Base-by-base conservation (phyloP, 441 rosid species). In the Theobroma grandiflorum region DNA sequence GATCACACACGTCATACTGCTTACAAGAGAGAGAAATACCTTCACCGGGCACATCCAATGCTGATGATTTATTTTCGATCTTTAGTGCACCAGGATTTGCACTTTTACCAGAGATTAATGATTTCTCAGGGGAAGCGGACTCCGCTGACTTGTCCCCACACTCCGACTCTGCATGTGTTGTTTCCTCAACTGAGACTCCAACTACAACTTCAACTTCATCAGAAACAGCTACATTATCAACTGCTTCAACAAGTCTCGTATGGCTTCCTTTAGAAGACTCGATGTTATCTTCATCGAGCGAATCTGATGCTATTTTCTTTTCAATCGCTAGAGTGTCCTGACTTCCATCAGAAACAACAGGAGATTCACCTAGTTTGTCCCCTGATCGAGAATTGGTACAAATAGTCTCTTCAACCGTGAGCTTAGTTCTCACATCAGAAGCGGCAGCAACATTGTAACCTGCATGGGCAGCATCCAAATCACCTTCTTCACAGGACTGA, bases 261-360 rank as follows among this genome's bases (percentile, higher is more conserved):
- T 68, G 84, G 75, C 67, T 79, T 14, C 73, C 80, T 47, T 75
- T 64, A 70, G 37, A 40, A 42, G 86, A 69, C 72, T 31, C 22
- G 64, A 57, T 45, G 79, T 71, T 69, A 72, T 70, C 80, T 81
- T 80, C 80, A 74, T 72, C 85, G 57, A 82, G 68, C 61, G 85
- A 80, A 79, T 72, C 76, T 33, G 79, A 67, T 66, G 18, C 58
- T 11, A 85, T 53, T 76, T 82, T 80, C 67, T 71, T 74, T 80
- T 81, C 91, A 45, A 76, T 52, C 78, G 79, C 84, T 1, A 20
- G 68, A 77, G 74, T 53, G 45, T 16, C 52, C 20, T 14, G 43
- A 77, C 49, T 75, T 9, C 22, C 64, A 47, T 76, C 82, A 43
- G 61, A 47, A 22, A 67, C 61, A 40, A 69, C 73, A 70, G 75